These are phyloP conservation scores for Vairimorpha necatrix DNA, from an alignment of 371 early-diverging fungal species.

Conservation along the genomic window DNA sequence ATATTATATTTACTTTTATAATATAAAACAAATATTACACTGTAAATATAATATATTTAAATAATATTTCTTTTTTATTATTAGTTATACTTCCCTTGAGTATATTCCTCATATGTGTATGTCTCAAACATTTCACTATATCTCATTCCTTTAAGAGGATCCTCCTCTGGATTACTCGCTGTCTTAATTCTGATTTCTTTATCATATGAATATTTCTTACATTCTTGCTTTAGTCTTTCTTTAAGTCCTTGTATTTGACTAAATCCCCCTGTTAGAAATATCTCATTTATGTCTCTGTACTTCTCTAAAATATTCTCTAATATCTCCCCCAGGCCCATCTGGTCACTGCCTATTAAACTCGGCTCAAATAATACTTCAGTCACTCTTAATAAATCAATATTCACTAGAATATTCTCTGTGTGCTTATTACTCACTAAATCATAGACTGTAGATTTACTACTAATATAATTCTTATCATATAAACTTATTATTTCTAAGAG, in stretches of 20 bases:
- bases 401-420: conserved; percentile 47
- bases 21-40: not conserved
- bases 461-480: conserved; percentile 61
- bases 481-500: conserved; percentile 39
- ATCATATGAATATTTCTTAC: conserved; percentile 26
- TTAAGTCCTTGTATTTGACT: conserved; percentile 57
- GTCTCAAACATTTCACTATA: conserved; percentile 37
- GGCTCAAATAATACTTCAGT: conserved; percentile 64
- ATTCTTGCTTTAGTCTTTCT: conserved; percentile 58
- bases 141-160: conserved; percentile 54
- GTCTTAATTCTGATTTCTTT: conserved; percentile 33
- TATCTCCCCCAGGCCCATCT: conserved; percentile 62
- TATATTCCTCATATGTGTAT: conserved; percentile 49
- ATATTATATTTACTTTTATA: not conserved
- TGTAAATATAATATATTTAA: not conserved
- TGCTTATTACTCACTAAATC: conserved; percentile 53
- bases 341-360: conserved; percentile 54
- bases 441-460: conserved; percentile 41
- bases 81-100: not conserved
- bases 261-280: conserved; percentile 65
- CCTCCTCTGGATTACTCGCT: conserved; percentile 52
- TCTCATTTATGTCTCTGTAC: conserved; percentile 42
- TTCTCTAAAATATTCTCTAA: conserved; percentile 44
- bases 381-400: conserved; percentile 59
- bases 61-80: not conserved